These are phyloP conservation scores for Leccinum olivaceopallidum DNA, from an alignment of 768 basidiomycete species.

Conservation along the genomic window DNA sequence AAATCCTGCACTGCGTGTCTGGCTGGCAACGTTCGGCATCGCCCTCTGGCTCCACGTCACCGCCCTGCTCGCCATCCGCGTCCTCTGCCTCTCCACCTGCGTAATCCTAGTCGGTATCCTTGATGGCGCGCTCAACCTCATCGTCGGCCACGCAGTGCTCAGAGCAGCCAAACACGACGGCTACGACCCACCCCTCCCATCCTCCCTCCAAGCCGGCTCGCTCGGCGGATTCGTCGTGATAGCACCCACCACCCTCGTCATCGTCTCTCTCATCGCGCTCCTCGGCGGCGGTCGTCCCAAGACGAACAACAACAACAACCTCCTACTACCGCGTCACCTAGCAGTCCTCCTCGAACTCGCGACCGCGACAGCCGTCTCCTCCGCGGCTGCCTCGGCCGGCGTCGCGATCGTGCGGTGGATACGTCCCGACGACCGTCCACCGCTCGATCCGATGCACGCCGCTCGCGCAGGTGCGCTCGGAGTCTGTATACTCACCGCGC, in stretches of 20 bases:
- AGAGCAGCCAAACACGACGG: slow-evolving; percentile 9
- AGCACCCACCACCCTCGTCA: slow-evolving; percentile 7
- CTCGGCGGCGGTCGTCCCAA: slow-evolving; percentile 5
- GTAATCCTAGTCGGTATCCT: slow-evolving; percentile 6
- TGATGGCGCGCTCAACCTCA: slow-evolving; percentile 10
- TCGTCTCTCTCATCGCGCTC: slow-evolving; percentile 3
- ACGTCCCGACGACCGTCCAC: neutral
- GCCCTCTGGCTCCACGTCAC: slow-evolving; percentile 14
- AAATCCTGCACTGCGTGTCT: slow-evolving; percentile 9
- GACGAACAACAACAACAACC: neutral
- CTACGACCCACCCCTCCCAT: slow-evolving; percentile 10
- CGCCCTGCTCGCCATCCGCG: slow-evolving; percentile 10
- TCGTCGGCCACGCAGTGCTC: slow-evolving; percentile 18
- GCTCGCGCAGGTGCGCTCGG: slow-evolving; percentile 19
- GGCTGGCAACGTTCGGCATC: slow-evolving; percentile 13
- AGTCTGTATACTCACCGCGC: slow-evolving; percentile 8
- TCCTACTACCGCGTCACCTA: neutral
- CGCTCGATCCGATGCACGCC: slow-evolving; percentile 13
- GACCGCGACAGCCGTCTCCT: slow-evolving; percentile 6
- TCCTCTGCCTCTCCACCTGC: slow-evolving; percentile 7
- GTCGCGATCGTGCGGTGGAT: neutral
- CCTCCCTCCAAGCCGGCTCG: slow-evolving; percentile 14
- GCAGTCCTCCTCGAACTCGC: slow-evolving; percentile 13
- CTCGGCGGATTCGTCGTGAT: slow-evolving; percentile 17
- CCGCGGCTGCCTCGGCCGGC: slow-evolving; percentile 18